Evolutionary conservation across 306 rosid species (phyloP).

Genomic region (Cucurbita argyrosperma): DNA sequence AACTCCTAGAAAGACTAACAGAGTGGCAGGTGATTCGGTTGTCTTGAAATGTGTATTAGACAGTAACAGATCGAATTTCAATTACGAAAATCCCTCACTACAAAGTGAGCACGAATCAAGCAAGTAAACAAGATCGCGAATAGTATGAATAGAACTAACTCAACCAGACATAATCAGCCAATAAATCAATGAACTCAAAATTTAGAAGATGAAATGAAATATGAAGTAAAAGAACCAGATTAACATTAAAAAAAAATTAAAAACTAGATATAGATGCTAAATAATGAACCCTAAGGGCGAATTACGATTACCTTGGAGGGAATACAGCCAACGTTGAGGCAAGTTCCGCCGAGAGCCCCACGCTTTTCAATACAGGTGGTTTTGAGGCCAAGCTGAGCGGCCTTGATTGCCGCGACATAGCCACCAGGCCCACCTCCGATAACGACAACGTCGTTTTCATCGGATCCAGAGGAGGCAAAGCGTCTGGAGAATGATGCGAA

Average conservation of each 20-base stretch:
- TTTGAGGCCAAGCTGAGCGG: constrained; percentile 87
- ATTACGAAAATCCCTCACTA: neutral
- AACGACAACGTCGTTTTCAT: constrained; percentile 76
- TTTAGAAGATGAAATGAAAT: neutral
- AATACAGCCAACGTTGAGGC: constrained; percentile 93
- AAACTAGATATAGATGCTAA: neutral
- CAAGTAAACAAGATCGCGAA: neutral
- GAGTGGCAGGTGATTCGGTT: neutral
- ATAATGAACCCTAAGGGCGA: neutral
- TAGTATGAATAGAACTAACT: neutral
- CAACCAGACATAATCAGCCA: neutral
- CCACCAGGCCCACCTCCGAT: constrained; percentile 97
- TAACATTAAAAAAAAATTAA: neutral
- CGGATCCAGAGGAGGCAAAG: constrained; percentile 71
- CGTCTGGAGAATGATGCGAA: constrained; percentile 22
- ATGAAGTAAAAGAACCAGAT: neutral
- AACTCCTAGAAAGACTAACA: neutral
- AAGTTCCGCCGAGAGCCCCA: constrained; percentile 89
- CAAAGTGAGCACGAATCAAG: neutral
- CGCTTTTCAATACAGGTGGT: constrained; percentile 97
- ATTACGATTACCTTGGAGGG: constrained; percentile 60
- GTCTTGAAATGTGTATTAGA: neutral
- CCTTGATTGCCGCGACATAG: constrained; percentile 94
- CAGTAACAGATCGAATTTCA: neutral
- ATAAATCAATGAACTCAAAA: neutral